phyloP scores from a whole-genome alignment of 1,139 yeast species.

The Debaryomyces udenii region DNA sequence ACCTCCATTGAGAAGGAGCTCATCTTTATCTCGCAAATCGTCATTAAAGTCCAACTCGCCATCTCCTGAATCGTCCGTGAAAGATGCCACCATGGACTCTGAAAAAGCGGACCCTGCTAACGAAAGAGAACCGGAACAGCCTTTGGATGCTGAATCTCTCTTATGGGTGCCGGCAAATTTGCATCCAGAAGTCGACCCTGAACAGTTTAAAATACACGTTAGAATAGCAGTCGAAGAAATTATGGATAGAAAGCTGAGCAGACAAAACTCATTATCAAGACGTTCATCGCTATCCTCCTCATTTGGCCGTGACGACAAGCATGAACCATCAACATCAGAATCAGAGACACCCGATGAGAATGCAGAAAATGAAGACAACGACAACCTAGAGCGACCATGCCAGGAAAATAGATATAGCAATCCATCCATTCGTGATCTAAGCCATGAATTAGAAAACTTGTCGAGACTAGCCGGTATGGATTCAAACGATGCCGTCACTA shows the following conservation, averaged over 20 bases:
- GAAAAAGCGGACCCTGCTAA: background rate
- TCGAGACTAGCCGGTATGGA: constrained; percentile 74
- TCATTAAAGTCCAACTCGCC: constrained; percentile 2
- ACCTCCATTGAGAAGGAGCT: constrained; percentile 7
- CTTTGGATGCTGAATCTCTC: constrained; percentile 35
- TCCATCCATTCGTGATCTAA: constrained; percentile 68
- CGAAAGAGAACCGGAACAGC: constrained; percentile 22
- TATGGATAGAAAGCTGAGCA: constrained; percentile 48
- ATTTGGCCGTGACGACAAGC: constrained; percentile 16
- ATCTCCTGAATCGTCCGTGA: constrained; percentile 2
- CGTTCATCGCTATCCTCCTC: constrained; percentile 35
- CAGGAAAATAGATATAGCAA: constrained; percentile 30
- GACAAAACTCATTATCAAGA: constrained; percentile 33
- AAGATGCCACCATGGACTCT: background rate
- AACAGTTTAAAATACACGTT: constrained; percentile 81
- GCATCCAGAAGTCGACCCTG: constrained; percentile 94
- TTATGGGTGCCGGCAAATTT: constrained; percentile 95
- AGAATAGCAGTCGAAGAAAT: constrained; percentile 79
- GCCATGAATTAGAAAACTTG: constrained; percentile 65
- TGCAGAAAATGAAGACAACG: constrained; percentile 8
- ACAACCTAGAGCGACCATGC: constrained; percentile 11
- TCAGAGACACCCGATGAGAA: constrained; percentile 3
- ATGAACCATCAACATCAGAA: constrained; percentile 5
- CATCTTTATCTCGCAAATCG: constrained; percentile 4
- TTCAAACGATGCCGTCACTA: constrained; percentile 71